Percentiles rank a stretch among this genome's conserved stretches.
phyloP scores from a whole-genome alignment of 345 rosid species.

The Fremontodendron californicum region DNA sequence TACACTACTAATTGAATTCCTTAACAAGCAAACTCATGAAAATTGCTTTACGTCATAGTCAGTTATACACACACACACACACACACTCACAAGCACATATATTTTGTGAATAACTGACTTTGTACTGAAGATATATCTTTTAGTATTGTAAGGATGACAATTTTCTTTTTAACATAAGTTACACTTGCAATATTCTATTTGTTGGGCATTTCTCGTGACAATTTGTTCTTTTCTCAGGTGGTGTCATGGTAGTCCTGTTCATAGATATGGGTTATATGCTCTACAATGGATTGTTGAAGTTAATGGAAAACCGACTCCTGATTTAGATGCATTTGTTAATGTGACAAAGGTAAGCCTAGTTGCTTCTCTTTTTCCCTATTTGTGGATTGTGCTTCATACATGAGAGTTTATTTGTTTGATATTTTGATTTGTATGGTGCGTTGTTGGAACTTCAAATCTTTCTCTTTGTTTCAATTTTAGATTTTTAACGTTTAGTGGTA shows the following conservation, averaged over 20 bases:
- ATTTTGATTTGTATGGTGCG: background rate
- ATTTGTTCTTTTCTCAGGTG: constrained; percentile 44
- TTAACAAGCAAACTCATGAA: background rate
- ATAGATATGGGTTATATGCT: constrained; percentile 81
- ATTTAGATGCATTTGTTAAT: constrained; percentile 65
- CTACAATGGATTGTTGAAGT: constrained; percentile 96
- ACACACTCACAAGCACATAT: background rate
- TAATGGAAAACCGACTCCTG: constrained; percentile 80
- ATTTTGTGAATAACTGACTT: background rate
- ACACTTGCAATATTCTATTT: background rate
- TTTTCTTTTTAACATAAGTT: background rate
- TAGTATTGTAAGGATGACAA: too few species aligned
- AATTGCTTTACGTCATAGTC: background rate
- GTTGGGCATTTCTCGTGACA: background rate
- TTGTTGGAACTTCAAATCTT: background rate
- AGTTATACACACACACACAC: background rate
- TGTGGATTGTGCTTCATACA: background rate
- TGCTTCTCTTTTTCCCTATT: background rate
- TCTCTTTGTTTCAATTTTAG: background rate
- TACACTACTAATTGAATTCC: background rate
- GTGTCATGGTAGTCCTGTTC: constrained; percentile 92
- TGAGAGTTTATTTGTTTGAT: background rate
- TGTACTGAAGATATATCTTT: background rate
- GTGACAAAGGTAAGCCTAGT: constrained; percentile 62
- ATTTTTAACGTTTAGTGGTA: too few species aligned